A percentile compares a stretch with the other conserved stretches of the same genome.
Conservation (phyloP, 306 rosid species). For the Cicer arietinum region DNA sequence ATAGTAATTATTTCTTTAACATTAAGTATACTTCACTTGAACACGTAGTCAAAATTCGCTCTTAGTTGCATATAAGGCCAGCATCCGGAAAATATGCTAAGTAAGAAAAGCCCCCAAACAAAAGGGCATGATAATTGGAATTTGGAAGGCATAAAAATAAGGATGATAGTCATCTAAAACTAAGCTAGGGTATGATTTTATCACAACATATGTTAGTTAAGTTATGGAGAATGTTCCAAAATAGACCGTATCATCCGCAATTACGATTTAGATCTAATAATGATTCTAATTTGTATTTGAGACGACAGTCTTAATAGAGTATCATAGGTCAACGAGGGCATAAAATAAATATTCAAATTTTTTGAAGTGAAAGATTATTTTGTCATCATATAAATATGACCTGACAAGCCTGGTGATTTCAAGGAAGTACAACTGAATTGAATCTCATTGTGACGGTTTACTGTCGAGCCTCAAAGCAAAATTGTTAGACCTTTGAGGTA, state of each 20-base stretch:
- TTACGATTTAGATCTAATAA: conserved; percentile 24
- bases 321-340: no score
- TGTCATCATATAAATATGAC: no score
- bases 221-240: not conserved
- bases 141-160: conserved; percentile 7
- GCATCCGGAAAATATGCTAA: not conserved
- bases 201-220: conserved; percentile 20
- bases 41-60: not conserved
- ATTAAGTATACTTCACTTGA: not conserved
- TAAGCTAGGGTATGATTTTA: conserved; percentile 21
- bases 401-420: no score
- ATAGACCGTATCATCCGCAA: not conserved
- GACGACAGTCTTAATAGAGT: no score
- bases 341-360: no score
- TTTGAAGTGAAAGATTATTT: no score
- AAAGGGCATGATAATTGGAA: not conserved
- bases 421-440: no score
- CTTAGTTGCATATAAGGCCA: conserved; percentile 11
- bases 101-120: not conserved
- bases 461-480: no score
- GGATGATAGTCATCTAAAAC: conserved; percentile 37
- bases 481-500: no score
- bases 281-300: no score
- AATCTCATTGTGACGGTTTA: no score
- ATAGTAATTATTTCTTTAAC: not conserved